phyloP scores from a whole-genome alignment of 2,329 filamentous ascomycete genomes.

The Beauveria caledonica region DNA sequence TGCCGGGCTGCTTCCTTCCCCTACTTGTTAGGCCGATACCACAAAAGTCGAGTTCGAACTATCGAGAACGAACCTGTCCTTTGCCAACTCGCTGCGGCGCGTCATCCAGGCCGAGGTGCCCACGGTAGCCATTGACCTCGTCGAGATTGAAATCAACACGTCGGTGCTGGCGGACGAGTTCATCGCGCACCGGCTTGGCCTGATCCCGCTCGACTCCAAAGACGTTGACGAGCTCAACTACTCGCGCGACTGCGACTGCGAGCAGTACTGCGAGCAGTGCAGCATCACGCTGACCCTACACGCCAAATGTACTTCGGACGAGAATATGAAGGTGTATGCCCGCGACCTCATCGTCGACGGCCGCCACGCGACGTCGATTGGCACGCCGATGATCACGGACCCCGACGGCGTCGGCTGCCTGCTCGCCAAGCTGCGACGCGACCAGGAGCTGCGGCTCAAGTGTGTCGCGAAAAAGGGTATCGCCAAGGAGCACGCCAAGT shows the following conservation, averaged over 20 bases:
- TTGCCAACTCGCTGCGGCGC: slow-evolving; percentile 87
- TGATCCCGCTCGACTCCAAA: slow-evolving; percentile 80
- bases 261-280: slow-evolving; percentile 89
- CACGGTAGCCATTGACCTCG: slow-evolving; percentile 88
- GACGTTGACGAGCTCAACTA: slow-evolving; percentile 78
- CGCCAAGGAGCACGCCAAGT: slow-evolving; percentile 97
- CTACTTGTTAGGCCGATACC: slow-evolving; percentile 56
- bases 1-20: not conserved
- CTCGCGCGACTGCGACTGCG: slow-evolving; percentile 92
- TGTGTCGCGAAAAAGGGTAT: slow-evolving; percentile 98
- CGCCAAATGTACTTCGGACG: slow-evolving; percentile 75
- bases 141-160: slow-evolving; percentile 87
- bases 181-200: slow-evolving; percentile 81
- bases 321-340: slow-evolving; percentile 90
- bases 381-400: slow-evolving; percentile 76
- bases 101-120: slow-evolving; percentile 90
- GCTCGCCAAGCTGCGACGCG: slow-evolving; percentile 82
- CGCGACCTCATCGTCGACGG: slow-evolving; percentile 72
- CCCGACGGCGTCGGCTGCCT: slow-evolving; percentile 72
- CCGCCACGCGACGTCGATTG: slow-evolving; percentile 66
- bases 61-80: slow-evolving; percentile 77
- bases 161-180: slow-evolving; percentile 97
- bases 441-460: slow-evolving; percentile 81
- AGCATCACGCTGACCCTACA: slow-evolving; percentile 77
- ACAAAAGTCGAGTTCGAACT: slow-evolving; percentile 88